Percentiles rank a stretch among this genome's conserved stretches.
Conservation (phyloP, 75 land plant genomes). For the Larix kaempferi region DNA sequence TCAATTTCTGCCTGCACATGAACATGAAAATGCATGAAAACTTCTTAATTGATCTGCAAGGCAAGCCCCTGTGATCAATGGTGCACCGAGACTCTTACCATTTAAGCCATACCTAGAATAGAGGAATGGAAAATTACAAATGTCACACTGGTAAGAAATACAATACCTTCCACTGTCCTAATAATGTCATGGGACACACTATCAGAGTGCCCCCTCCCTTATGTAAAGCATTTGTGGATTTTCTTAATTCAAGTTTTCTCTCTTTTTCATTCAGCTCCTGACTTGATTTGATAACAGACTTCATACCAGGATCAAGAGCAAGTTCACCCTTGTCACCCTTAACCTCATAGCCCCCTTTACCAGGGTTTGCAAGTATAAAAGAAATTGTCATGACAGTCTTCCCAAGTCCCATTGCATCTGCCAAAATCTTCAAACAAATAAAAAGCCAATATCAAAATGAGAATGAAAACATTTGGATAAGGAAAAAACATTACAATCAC, state of each 20-base stretch:
- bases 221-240: constrained; percentile 4
- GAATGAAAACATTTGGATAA: background rate
- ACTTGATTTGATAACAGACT: background rate
- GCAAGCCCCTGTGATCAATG: background rate
- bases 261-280: constrained; percentile 1
- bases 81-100: background rate
- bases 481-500: background rate
- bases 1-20: constrained; percentile 70
- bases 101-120: background rate
- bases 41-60: too few relatives aligned
- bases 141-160: background rate
- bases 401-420: constrained; percentile 95
- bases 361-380: constrained; percentile 45
- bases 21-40: background rate
- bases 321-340: background rate
- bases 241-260: background rate
- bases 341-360: constrained; percentile 33
- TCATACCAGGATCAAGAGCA: background rate
- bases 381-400: constrained; percentile 94
- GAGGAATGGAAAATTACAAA: background rate
- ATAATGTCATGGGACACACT: constrained; percentile 90
- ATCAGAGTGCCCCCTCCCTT: constrained; percentile 77
- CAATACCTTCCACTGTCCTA: constrained; percentile 90
- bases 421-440: constrained; percentile 31
- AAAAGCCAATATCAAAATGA: background rate